Conservation (phyloP, 176 grass and related monocot species). For the Oryza officinalis region DNA sequence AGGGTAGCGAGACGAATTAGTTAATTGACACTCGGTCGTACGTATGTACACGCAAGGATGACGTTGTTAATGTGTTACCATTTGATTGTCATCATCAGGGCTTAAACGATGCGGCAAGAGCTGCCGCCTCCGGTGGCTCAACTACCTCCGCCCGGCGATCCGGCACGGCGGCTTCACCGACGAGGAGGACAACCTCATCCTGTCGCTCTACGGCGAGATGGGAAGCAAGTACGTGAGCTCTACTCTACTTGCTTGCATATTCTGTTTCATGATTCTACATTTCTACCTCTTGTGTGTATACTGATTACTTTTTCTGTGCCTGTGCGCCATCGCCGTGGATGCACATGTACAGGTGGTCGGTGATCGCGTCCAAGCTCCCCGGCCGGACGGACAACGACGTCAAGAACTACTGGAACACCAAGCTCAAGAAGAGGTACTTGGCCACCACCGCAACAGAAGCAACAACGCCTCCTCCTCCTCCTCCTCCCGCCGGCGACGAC, state of each 20-base stretch:
- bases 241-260: background rate
- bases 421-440: conserved; percentile 75
- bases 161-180: conserved; percentile 60
- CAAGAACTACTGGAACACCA: conserved; percentile 97
- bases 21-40: background rate
- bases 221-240: conserved; percentile 47
- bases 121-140: conserved; percentile 62
- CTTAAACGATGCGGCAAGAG: conserved; percentile 60
- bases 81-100: conserved; percentile 26
- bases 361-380: conserved; percentile 73
- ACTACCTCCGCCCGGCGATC: conserved; percentile 61
- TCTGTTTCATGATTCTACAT: no score
- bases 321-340: background rate
- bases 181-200: conserved; percentile 47
- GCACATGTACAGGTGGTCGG: conserved; percentile 60
- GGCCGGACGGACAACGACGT: conserved; percentile 90
- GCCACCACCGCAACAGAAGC: background rate
- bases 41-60: background rate
- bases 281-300: background rate
- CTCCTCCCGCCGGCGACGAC: background rate
- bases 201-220: conserved; percentile 49
- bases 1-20: background rate
- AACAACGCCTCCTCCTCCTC: background rate
- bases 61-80: background rate
- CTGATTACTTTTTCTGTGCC: background rate